Evolutionary conservation across 2,329 filamentous ascomycete genomes (phyloP).

Genomic region (Aureobasidium pullulans): DNA sequence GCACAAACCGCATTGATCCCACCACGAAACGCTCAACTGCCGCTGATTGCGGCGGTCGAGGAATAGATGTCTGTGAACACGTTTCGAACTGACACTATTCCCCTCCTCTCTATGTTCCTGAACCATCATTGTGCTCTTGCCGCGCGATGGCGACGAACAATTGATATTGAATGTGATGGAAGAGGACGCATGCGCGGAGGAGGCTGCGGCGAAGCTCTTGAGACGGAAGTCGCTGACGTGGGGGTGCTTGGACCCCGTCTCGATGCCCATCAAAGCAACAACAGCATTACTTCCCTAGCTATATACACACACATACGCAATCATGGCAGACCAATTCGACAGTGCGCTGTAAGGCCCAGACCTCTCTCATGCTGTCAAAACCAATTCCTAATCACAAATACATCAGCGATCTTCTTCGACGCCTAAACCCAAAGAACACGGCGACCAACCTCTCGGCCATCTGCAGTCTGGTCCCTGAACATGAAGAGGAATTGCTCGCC

Average conservation of each 20-base stretch:
- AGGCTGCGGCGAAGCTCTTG: background rate
- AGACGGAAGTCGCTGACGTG: conserved; percentile 7
- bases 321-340: conserved; percentile 18
- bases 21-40: too few relatives aligned
- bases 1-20: too few relatives aligned
- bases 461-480: conserved; percentile 78
- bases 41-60: too few relatives aligned
- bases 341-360: conserved; percentile 13
- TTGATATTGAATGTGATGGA: too few relatives aligned
- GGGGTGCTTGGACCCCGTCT: conserved; percentile 8
- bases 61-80: too few relatives aligned
- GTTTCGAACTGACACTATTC: too few relatives aligned
- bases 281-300: background rate
- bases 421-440: conserved; percentile 90
- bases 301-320: background rate
- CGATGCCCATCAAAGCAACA: background rate
- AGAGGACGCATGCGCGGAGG: background rate
- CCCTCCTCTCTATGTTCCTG: too few relatives aligned
- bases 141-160: too few relatives aligned
- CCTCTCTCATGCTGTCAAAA: background rate
- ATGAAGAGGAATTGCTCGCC: conserved; percentile 95
- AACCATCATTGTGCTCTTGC: too few relatives aligned
- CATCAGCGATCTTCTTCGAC: conserved; percentile 87
- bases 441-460: conserved; percentile 80
- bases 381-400: background rate